These are phyloP conservation scores for Fusarium irregulare DNA, from an alignment of 2,329 filamentous ascomycete species.

Conservation along the genomic window DNA sequence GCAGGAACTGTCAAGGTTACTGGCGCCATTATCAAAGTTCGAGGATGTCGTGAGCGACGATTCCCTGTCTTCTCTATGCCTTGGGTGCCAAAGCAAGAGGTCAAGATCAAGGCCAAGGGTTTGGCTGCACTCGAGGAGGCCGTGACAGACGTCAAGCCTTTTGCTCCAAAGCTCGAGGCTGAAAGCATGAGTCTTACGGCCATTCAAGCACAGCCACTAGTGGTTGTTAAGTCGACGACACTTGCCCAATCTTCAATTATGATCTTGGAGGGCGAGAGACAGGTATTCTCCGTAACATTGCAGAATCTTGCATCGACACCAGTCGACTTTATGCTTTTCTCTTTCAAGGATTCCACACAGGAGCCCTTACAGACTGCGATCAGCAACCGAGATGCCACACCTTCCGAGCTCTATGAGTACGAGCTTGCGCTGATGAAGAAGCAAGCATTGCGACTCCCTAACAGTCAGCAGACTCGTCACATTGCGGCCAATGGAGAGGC, in stretches of 20 bases:
- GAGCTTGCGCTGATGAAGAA: slow-evolving; percentile 82
- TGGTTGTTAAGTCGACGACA: slow-evolving; percentile 80
- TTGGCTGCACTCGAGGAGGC: slow-evolving; percentile 66
- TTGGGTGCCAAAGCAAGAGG: slow-evolving; percentile 76
- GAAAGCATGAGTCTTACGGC: slow-evolving; percentile 74
- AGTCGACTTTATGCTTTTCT: slow-evolving; percentile 87
- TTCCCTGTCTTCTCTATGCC: slow-evolving; percentile 86
- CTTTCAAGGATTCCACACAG: slow-evolving; percentile 90
- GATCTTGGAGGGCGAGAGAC: slow-evolving; percentile 90
- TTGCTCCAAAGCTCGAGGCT: slow-evolving; percentile 57
- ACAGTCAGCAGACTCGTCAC: slow-evolving; percentile 63
- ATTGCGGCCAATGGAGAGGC: slow-evolving; percentile 76
- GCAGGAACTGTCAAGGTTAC: slow-evolving; percentile 78
- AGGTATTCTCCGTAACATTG: slow-evolving; percentile 80
- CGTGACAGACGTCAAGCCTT: slow-evolving; percentile 53
- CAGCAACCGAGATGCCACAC: slow-evolving; percentile 78
- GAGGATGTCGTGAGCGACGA: slow-evolving; percentile 81
- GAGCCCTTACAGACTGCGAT: slow-evolving; percentile 79
- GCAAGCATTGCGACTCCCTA: slow-evolving; percentile 72
- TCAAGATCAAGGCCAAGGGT: slow-evolving; percentile 82
- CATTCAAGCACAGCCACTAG: slow-evolving; percentile 80
- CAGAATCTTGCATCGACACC: slow-evolving; percentile 81
- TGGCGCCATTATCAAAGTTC: slow-evolving; percentile 82
- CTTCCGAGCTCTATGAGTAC: slow-evolving; percentile 85
- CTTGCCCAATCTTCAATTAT: slow-evolving; percentile 88